These are phyloP conservation scores for Leptographium lundbergii DNA, from an alignment of 2,329 filamentous ascomycete species.

Conservation along the genomic window DNA sequence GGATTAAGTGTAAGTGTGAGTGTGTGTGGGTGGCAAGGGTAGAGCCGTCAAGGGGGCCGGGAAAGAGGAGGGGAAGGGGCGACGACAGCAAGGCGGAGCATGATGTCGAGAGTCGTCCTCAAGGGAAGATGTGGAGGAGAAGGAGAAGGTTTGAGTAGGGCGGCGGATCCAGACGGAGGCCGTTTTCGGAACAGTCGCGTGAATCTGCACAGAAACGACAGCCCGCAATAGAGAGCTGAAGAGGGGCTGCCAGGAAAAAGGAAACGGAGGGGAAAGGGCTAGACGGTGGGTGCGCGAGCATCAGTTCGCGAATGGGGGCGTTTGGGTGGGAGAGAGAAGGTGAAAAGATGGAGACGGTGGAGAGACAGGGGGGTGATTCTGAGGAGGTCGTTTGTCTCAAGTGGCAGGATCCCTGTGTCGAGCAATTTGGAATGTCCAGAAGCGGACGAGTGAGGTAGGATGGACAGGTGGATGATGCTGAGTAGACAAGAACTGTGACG, in stretches of 20 bases:
- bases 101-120: too few relatives aligned
- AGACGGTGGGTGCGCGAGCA: too few relatives aligned
- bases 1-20: neutral
- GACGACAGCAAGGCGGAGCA: too few relatives aligned
- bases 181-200: conserved; percentile 17
- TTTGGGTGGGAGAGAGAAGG: neutral
- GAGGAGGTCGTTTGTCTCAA: neutral
- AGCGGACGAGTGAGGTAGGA: too few relatives aligned
- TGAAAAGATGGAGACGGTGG: neutral
- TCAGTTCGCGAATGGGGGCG: too few relatives aligned
- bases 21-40: neutral
- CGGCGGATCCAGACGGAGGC: conserved; percentile 15
- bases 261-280: neutral
- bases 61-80: too few relatives aligned
- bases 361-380: neutral
- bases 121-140: neutral
- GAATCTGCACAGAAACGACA: neutral
- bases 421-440: too few relatives aligned
- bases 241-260: neutral
- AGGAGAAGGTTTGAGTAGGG: conserved; percentile 7
- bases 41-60: too few relatives aligned
- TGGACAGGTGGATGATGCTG: too few relatives aligned
- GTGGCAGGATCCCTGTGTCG: neutral
- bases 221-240: neutral
- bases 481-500: too few relatives aligned